These are phyloP conservation scores for Psilocybe tampanensis DNA, from an alignment of 768 basidiomycete genomes.

Conservation along the genomic window DNA sequence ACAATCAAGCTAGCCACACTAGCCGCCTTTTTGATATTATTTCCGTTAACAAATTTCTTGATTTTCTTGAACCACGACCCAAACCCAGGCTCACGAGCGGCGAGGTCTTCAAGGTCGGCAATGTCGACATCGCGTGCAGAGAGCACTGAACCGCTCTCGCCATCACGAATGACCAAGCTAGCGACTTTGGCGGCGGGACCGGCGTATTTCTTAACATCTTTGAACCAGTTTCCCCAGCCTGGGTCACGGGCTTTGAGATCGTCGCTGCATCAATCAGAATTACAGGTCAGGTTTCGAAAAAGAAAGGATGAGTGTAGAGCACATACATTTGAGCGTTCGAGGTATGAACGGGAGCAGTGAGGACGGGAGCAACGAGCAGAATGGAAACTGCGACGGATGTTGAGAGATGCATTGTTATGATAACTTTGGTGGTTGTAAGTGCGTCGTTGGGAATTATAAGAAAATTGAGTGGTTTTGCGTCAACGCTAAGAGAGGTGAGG, in stretches of 20 bases:
- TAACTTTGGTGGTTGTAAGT: not conserved
- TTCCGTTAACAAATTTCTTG: constrained; percentile 10
- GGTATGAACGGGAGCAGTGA: constrained; percentile 7
- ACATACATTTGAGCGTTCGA: constrained; percentile 6
- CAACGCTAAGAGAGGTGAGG: constrained; percentile 10
- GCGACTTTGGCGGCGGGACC: constrained; percentile 2
- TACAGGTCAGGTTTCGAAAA: not conserved
- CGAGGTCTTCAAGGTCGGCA: constrained; percentile 13
- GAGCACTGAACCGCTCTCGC: not conserved
- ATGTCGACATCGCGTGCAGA: not conserved
- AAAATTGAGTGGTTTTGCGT: constrained; percentile 7
- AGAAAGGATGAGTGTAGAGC: not conserved
- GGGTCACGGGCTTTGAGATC: constrained; percentile 12
- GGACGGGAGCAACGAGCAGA: constrained; percentile 4
- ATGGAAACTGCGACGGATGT: constrained; percentile 1
- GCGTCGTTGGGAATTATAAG: not conserved
- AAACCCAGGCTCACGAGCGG: constrained; percentile 14
- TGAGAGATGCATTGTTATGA: constrained; percentile 13
- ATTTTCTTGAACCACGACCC: constrained; percentile 15
- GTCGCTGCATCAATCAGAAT: not conserved
- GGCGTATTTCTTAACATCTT: constrained; percentile 7
- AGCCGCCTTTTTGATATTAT: constrained; percentile 10
- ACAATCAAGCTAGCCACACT: constrained; percentile 2
- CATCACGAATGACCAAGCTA: not conserved
- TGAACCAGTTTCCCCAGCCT: constrained; percentile 10